Conservation (phyloP, 352 stramenopile species). For the Pythium phragmiticola region DNA sequence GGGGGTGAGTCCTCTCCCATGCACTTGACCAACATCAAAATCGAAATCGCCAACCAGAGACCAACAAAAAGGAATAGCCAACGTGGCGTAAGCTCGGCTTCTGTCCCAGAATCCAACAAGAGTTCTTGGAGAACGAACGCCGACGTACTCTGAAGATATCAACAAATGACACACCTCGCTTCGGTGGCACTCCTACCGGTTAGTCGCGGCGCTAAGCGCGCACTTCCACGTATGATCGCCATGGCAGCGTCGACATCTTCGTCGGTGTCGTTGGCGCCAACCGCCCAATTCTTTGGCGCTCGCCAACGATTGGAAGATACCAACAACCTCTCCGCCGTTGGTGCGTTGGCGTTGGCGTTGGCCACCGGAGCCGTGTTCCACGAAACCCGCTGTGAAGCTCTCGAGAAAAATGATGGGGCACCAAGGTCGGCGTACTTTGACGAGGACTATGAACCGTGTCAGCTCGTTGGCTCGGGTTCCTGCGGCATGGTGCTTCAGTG, state of each 20-base stretch:
- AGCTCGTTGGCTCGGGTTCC: slow-evolving; percentile 58
- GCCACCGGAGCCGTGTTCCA: neutral
- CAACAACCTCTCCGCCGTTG: neutral
- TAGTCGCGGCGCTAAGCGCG: neutral
- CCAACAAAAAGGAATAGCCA: neutral
- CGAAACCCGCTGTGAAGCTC: slow-evolving; percentile 3
- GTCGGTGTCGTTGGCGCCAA: neutral
- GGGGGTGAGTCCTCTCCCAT: neutral
- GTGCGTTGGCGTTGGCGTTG: neutral
- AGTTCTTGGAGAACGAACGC: neutral
- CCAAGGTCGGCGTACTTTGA: slow-evolving; percentile 40
- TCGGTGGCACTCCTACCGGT: neutral
- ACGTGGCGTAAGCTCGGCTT: neutral
- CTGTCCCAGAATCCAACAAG: slow-evolving; percentile 7
- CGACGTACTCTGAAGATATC: neutral
- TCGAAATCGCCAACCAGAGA: neutral
- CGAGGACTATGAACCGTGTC: slow-evolving; percentile 59
- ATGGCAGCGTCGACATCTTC: neutral
- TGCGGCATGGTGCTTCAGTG: slow-evolving; percentile 88
- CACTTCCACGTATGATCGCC: neutral
- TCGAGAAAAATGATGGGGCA: neutral
- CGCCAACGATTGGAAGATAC: slow-evolving; percentile 3
- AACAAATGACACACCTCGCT: slow-evolving; percentile 7
- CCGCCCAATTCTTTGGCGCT: neutral
- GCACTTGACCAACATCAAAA: neutral